A percentile compares a stretch with the other conserved stretches of the same genome.
Evolutionary conservation across 2,329 filamentous ascomycete species (phyloP).

Genomic region (Fusarium pilosicola): DNA sequence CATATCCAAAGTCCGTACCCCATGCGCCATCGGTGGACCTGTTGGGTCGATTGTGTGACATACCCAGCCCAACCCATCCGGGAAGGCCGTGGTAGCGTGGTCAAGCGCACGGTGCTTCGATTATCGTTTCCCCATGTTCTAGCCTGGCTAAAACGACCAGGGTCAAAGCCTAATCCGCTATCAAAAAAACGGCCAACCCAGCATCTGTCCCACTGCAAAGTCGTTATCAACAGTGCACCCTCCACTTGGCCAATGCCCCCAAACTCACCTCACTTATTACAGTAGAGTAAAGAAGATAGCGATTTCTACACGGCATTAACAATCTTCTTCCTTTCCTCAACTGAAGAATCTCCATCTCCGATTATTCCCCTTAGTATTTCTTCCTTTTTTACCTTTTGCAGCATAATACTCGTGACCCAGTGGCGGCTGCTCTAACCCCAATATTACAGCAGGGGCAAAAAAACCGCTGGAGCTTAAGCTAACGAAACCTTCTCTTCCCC

Average conservation of each 20-base stretch:
- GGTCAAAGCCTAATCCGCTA: neutral
- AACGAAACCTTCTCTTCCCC: neutral
- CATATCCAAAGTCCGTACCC: neutral
- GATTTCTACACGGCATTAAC: neutral
- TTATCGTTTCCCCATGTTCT: neutral
- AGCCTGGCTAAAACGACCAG: neutral
- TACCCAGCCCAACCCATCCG: neutral
- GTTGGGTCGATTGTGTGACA: neutral
- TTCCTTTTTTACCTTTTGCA: neutral
- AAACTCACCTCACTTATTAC: neutral
- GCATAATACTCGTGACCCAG: constrained; percentile 3
- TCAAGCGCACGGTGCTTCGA: neutral
- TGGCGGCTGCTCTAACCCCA: constrained; percentile 8
- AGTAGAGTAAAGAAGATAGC: neutral
- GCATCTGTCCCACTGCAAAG: neutral
- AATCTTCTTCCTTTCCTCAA: neutral
- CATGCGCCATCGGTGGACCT: neutral
- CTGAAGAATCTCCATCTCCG: neutral
- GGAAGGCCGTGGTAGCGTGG: neutral
- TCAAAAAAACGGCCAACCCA: neutral
- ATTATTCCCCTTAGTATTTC: neutral
- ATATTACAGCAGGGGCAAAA: neutral
- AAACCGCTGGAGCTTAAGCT: neutral
- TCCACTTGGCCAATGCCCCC: neutral
- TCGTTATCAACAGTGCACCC: constrained; percentile 9